Evolutionary conservation across 345 rosid species (phyloP), one percentile per base, ranked within the genome.

Genomic region (Hypericum androsaemum): DNA sequence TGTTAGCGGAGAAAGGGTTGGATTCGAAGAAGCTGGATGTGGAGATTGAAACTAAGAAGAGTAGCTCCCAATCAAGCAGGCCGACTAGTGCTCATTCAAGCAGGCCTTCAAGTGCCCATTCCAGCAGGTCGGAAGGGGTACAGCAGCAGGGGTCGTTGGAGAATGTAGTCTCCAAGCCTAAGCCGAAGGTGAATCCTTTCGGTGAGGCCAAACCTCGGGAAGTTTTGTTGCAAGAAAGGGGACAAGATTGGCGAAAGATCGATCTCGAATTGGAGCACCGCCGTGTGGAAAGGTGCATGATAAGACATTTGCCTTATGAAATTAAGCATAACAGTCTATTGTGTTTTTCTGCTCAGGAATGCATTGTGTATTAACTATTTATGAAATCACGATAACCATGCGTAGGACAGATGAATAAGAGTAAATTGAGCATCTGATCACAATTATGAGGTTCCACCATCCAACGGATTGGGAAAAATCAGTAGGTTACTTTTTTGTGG

Each of bases 131-230:
- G 15, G 98, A 88, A 73, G 78, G 32, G 32, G 1, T 22, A 22
- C 32, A 52, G 35, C 42, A 52, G 65, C 89, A 57, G 38, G 67
- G 76, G 57, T 79, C 74, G 43, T 56, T 57, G 35, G 95, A 81
- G 62, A 85, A 69, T 73, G 76, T 69, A 66, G 56, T 5, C 2
- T 72, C 54, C 52, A 88, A 76, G 67, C 83, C 94, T 3, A 78
- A 80, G 70, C 87, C 88, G 2, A 92, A 79, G 71, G 79, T 80
- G 56, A 88, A 92, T 77, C 98, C 98, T 0, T 92, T 92, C 68
- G 98, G 98, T 8, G 84, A 85, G 51, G 98, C 98, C 37, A 92
- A 83, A 64, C 98, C 98, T 42, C 69, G 97, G 59, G 98, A 92
- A 62, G 82, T 92, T 43, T 75, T 88, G 87, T 67, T 92, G 70